These are phyloP conservation scores for Phoma sp. DNA, from an alignment of 2,329 filamentous ascomycete species.

Conservation along the genomic window DNA sequence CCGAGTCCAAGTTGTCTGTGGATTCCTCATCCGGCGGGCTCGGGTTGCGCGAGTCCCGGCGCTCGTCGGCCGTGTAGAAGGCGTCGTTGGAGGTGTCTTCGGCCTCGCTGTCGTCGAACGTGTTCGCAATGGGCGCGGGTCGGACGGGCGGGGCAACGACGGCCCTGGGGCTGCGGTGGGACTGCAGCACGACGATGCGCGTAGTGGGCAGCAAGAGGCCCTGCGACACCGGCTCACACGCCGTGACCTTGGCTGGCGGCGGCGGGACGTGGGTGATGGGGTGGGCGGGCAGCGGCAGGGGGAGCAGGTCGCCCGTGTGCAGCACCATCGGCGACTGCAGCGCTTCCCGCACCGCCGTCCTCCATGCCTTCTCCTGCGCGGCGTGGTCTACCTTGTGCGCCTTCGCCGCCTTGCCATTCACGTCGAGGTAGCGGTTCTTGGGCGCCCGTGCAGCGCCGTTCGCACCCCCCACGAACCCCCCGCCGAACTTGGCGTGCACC, in stretches of 20 bases:
- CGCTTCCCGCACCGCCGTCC: slow-evolving; percentile 70
- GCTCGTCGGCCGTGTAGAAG: slow-evolving; percentile 89
- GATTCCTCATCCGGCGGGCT: slow-evolving; percentile 52
- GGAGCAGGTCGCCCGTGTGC: slow-evolving; percentile 83
- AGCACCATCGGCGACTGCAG: slow-evolving; percentile 77
- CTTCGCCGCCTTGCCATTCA: slow-evolving; percentile 47
- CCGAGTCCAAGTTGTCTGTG: slow-evolving; percentile 59
- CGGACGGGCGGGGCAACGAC: slow-evolving; percentile 51
- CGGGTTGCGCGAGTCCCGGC: slow-evolving; percentile 47
- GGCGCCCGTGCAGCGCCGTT: slow-evolving; percentile 44
- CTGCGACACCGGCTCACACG: slow-evolving; percentile 95
- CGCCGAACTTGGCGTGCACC: slow-evolving; percentile 82
- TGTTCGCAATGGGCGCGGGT: slow-evolving; percentile 63
- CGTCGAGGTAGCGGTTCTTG: slow-evolving; percentile 40
- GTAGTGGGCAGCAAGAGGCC: slow-evolving; percentile 79
- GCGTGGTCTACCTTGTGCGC: slow-evolving; percentile 26
- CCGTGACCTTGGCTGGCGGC: slow-evolving; percentile 83
- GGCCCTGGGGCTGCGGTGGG: slow-evolving; percentile 62
- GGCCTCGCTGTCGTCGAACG: slow-evolving; percentile 73
- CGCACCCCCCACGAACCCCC: slow-evolving; percentile 57
- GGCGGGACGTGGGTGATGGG: slow-evolving; percentile 85
- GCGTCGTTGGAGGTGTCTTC: slow-evolving; percentile 90
- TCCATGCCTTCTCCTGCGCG: slow-evolving; percentile 47
- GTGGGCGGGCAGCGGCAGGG: slow-evolving; percentile 77
- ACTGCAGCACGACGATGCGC: slow-evolving; percentile 80